Percentiles rank a stretch among this genome's conserved stretches.
phyloP scores from a whole-genome alignment of 139 green algal species.

The Asterochloris erici region DNA sequence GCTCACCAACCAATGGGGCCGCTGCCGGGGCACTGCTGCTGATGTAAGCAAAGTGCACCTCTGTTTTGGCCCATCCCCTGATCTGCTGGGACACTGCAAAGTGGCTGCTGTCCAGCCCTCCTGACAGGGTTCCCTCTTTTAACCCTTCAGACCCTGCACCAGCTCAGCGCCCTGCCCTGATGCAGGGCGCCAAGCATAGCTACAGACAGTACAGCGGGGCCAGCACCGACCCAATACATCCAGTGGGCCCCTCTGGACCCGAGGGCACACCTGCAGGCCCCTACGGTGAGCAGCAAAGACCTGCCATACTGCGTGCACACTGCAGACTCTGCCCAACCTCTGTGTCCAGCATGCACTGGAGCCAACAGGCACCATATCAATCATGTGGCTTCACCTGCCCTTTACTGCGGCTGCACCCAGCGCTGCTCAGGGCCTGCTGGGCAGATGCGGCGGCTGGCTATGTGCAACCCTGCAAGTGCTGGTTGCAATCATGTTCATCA shows the following conservation, averaged over 20 bases:
- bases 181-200: conserved; percentile 11
- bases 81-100: neutral
- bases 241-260: conserved; percentile 7
- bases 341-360: neutral
- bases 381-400: neutral
- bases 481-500: no score
- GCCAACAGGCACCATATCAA: neutral
- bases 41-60: neutral
- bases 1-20: no score
- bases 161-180: neutral
- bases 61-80: neutral
- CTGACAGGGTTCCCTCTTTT: no score
- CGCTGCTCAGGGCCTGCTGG: no score
- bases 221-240: conserved; percentile 6
- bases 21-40: neutral
- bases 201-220: conserved; percentile 13
- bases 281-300: neutral
- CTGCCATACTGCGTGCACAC: neutral
- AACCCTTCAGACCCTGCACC: neutral
- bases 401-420: neutral
- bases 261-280: conserved; percentile 1
- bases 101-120: neutral
- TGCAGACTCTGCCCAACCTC: neutral
- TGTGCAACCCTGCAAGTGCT: no score
- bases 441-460: neutral